Evolutionary conservation across 306 rosid species (phyloP).

Genomic region (Gynostemma pentaphyllum): DNA sequence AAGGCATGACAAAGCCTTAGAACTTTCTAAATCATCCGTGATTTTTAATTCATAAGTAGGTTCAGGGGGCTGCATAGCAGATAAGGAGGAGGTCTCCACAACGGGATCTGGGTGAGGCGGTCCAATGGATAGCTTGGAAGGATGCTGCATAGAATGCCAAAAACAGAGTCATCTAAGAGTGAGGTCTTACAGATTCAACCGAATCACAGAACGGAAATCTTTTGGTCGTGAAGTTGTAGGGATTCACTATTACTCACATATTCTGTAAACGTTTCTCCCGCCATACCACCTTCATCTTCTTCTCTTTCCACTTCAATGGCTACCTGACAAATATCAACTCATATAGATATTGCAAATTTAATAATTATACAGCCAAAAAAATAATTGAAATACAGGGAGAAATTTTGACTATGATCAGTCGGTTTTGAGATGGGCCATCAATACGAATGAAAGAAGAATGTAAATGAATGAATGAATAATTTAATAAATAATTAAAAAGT

Average conservation of each 20-base stretch:
- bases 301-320: conserved; percentile 98
- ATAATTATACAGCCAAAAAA: background rate
- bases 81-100: conserved; percentile 92
- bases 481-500: background rate
- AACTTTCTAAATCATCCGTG: conserved; percentile 55
- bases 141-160: conserved; percentile 54
- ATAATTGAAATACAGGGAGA: background rate
- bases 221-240: background rate
- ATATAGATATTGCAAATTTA: background rate
- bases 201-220: conserved; percentile 9
- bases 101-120: conserved; percentile 92
- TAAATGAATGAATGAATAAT: background rate
- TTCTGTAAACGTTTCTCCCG: conserved; percentile 93
- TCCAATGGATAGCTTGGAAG: conserved; percentile 89
- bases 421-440: background rate
- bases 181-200: conserved; percentile 19
- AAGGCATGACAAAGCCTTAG: conserved; percentile 77
- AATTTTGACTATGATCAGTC: background rate
- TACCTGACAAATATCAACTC: conserved; percentile 39
- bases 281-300: conserved; percentile 94
- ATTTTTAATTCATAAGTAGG: conserved; percentile 73
- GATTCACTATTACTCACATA: conserved; percentile 50
- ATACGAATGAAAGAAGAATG: background rate
- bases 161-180: conserved; percentile 14
- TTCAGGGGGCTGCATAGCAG: conserved; percentile 99